Evolutionary conservation across 495 filamentous ascomycete genomes (phyloP).

Genomic region (Talaromyces adpressus): DNA sequence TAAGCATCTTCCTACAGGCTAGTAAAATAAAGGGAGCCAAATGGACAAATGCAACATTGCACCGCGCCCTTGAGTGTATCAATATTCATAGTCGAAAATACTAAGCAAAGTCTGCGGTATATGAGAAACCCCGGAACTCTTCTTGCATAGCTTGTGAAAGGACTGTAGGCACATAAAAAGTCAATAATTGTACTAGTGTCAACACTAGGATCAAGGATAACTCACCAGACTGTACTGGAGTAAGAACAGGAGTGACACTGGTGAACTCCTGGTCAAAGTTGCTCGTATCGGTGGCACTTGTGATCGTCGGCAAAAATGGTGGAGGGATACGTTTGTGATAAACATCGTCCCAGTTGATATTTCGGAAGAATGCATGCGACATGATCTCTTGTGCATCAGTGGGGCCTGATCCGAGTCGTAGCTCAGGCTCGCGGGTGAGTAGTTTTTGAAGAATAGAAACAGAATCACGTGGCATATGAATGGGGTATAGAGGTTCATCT

Average conservation of each 20-base stretch:
- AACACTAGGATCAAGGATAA: neutral
- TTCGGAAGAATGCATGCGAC: constrained; percentile 96
- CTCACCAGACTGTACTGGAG: constrained; percentile 95
- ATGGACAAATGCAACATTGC: neutral
- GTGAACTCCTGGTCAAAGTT: constrained; percentile 99
- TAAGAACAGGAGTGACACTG: constrained; percentile 94
- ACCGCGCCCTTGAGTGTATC: neutral
- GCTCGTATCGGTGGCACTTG: constrained; percentile 89
- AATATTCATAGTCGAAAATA: constrained; percentile 9
- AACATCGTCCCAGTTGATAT: constrained; percentile 97
- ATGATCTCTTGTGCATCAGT: constrained; percentile 99
- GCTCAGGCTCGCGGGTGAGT: constrained; percentile 87
- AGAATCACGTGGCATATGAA: constrained; percentile 97
- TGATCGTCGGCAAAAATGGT: constrained; percentile 85
- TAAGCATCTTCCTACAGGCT: neutral
- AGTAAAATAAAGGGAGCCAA: neutral
- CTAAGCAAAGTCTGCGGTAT: constrained; percentile 68
- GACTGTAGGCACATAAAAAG: constrained; percentile 44
- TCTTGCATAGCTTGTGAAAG: constrained; percentile 99
- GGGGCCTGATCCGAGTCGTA: constrained; percentile 85
- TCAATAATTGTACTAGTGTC: neutral
- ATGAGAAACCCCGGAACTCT: constrained; percentile 99
- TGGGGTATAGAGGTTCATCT: constrained; percentile 95
- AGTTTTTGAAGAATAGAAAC: constrained; percentile 98
- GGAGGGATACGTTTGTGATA: constrained; percentile 87